Conservation (phyloP, 2,329 filamentous ascomycete genomes). For the Sporothrix schenckii region DNA sequence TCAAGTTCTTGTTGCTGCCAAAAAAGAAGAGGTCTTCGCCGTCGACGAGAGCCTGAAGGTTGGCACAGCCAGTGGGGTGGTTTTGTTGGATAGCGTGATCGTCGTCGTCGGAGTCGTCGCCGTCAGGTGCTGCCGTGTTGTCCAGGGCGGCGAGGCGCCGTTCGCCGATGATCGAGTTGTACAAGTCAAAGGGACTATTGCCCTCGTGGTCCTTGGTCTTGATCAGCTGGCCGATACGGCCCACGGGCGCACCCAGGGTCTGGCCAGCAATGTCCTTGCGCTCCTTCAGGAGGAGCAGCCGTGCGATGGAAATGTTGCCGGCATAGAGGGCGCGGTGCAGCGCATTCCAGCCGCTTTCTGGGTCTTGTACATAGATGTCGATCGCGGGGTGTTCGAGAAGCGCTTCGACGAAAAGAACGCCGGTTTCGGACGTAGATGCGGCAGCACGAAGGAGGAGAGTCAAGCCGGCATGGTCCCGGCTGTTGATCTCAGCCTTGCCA, state of each 20-base stretch:
- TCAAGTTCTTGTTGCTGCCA: slow-evolving; percentile 94
- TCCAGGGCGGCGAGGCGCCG: slow-evolving; percentile 60
- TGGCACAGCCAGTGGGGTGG: slow-evolving; percentile 24
- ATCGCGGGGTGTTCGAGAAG: slow-evolving; percentile 80
- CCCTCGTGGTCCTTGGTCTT: slow-evolving; percentile 96
- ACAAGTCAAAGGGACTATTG: slow-evolving; percentile 91
- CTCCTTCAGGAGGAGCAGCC: slow-evolving; percentile 78
- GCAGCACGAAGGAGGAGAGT: slow-evolving; percentile 84
- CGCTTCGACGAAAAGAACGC: slow-evolving; percentile 73
- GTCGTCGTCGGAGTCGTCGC: slow-evolving; percentile 28
- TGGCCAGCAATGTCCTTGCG: slow-evolving; percentile 64
- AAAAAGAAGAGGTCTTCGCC: slow-evolving; percentile 89
- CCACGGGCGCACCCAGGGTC: slow-evolving; percentile 59
- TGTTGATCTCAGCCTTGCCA: slow-evolving; percentile 73
- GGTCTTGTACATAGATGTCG: slow-evolving; percentile 85
- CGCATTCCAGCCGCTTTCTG: slow-evolving; percentile 93
- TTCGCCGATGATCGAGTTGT: slow-evolving; percentile 80
- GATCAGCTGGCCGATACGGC: slow-evolving; percentile 73
- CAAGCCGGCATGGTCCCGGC: slow-evolving; percentile 77
- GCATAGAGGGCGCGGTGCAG: slow-evolving; percentile 88
- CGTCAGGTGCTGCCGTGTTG: not conserved
- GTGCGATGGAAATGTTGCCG: slow-evolving; percentile 84
- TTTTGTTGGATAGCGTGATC: slow-evolving; percentile 15
- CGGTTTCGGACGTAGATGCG: slow-evolving; percentile 70
- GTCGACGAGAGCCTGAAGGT: slow-evolving; percentile 36